These are phyloP conservation scores for Microthyrium microscopicum DNA, from an alignment of 2,329 filamentous ascomycete species.

Conservation along the genomic window DNA sequence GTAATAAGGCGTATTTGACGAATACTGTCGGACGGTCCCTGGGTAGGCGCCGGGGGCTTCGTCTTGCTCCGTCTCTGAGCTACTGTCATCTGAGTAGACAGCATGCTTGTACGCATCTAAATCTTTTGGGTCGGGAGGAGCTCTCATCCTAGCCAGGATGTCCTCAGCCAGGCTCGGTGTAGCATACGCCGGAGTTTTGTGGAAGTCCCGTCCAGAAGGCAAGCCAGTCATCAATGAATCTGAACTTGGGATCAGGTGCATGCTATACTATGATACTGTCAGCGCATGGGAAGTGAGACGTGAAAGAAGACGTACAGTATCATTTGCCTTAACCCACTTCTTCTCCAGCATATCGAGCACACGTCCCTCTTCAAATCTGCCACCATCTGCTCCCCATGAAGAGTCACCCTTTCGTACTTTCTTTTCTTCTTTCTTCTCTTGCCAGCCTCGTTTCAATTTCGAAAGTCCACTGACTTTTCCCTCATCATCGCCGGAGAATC, in stretches of 20 bases:
- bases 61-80: constrained; percentile 5
- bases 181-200: constrained; percentile 51
- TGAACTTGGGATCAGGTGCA: constrained; percentile 56
- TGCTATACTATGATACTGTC: constrained; percentile 45
- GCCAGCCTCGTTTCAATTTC: constrained; percentile 56
- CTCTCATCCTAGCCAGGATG: constrained; percentile 41
- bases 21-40: constrained; percentile 18
- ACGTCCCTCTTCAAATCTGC: constrained; percentile 65
- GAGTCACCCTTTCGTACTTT: constrained; percentile 52
- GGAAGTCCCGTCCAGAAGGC: constrained; percentile 78
- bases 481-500: constrained; percentile 31
- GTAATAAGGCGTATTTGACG: constrained; percentile 8
- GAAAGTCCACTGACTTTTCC: constrained; percentile 39
- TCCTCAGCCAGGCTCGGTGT: constrained; percentile 49
- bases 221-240: constrained; percentile 60
- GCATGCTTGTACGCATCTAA: constrained; percentile 18
- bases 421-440: constrained; percentile 62
- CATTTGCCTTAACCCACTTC: constrained; percentile 88
- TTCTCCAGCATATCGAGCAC: constrained; percentile 73
- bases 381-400: constrained; percentile 68
- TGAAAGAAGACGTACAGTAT: constrained; percentile 46
- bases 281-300: background rate
- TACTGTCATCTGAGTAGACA: constrained; percentile 17
- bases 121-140: constrained; percentile 35
- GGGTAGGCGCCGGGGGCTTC: constrained; percentile 20